Base-by-base conservation (phyloP, 2,329 filamentous ascomycete genomes). In the Trichophyton benhamiae region DNA sequence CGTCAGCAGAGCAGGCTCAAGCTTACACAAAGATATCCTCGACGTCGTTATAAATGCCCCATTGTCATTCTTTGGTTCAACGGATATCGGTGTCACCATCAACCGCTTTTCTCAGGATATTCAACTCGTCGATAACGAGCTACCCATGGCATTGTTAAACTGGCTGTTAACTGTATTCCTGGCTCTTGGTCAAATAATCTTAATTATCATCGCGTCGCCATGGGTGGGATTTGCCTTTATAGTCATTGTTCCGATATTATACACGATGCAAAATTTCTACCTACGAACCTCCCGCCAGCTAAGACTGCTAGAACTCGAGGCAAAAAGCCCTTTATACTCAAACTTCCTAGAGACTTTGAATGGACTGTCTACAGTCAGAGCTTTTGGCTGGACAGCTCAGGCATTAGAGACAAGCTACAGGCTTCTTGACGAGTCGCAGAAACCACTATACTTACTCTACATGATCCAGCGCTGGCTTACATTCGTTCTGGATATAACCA, bases 381-480 rank as follows among this genome's bases (percentile, higher is more conserved):
- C 57, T 13, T 58, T 58, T 46, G 57, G 57, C 11, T 58, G 57
- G 57, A 13, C n/a, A 71, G 11, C 46, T 27, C 55, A 60, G 15
- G 55, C 65, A 5, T 52, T 66, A 13, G 38, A 62, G 27, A 67
- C 67, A 62, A 82, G 81, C 60, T 68, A 78, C n/a, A 64, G 65
- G 3, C 72, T 82, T 0, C 70, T 85, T 1, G 80, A 85, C 62
- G 70, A 70, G 4, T 82, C 82, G 0, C 83, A 85, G 65, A 70
- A 74, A 17, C 82, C 82, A 0, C 81, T 79, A 55, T 86, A 86
- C 65, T 73, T 83, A 0, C 73, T 85, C 6, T 80, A 76, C 60
- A 77, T 78, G 44, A 76, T 83, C 3, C 83, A 86, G 66, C 75
- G 80, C 36, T 85, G 83, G 82, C 74, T 65, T 15, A 62, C 59